Evolutionary conservation across 2,329 filamentous ascomycete species (phyloP).

Genomic region (Alternaria postmessia): DNA sequence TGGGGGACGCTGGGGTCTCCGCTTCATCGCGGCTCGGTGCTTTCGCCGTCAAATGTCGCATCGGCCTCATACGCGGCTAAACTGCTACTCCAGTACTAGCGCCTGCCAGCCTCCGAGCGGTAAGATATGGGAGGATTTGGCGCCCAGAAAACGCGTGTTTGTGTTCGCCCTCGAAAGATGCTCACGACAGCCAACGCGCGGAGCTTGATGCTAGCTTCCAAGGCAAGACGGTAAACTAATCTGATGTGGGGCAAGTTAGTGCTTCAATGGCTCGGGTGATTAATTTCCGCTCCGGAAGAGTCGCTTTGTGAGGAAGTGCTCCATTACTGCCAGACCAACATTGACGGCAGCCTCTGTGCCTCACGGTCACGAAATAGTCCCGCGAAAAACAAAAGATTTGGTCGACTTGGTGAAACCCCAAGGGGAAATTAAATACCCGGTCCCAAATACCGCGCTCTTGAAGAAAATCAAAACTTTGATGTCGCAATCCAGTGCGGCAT

Average conservation of each 20-base stretch:
- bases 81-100: slow-evolving; percentile 9
- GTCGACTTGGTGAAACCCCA: neutral
- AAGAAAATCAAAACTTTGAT: neutral
- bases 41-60: slow-evolving; percentile 7
- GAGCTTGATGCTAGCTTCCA: neutral
- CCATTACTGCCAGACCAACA: neutral
- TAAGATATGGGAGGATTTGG: slow-evolving; percentile 6
- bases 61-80: slow-evolving; percentile 10
- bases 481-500: neutral
- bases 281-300: neutral
- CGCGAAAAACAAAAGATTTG: neutral
- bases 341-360: neutral
- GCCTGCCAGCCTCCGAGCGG: neutral
- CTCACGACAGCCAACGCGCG: neutral
- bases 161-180: neutral
- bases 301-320: neutral
- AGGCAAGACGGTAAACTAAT: neutral
- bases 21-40: slow-evolving; percentile 3
- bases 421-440: neutral
- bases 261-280: neutral
- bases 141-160: slow-evolving; percentile 8
- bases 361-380: neutral
- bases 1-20: slow-evolving; percentile 14
- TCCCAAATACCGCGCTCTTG: neutral
- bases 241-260: neutral